These are phyloP conservation scores for Scalesia atractyloides DNA, from an alignment of 129 eudicot species.

Conservation along the genomic window DNA sequence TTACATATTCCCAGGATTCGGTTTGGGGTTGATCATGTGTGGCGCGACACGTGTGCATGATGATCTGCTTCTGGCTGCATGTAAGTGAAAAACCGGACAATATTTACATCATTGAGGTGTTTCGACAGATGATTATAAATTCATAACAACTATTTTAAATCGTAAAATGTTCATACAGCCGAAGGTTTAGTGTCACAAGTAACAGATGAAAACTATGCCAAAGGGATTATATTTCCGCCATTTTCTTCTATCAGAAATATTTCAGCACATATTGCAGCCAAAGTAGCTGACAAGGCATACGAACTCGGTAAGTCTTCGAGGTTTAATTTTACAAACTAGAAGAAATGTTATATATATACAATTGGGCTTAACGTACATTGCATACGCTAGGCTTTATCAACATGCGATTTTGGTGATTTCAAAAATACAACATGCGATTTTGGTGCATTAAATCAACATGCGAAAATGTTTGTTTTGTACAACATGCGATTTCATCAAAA, in stretches of 20 bases:
- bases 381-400: too few species aligned
- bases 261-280: constrained; percentile 78
- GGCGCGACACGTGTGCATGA: constrained; percentile 84
- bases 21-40: constrained; percentile 92
- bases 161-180: constrained; percentile 42
- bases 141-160: background rate
- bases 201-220: constrained; percentile 57
- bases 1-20: constrained; percentile 95
- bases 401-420: too few species aligned
- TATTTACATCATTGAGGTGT: background rate
- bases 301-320: constrained; percentile 61
- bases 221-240: constrained; percentile 81
- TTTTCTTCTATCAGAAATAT: constrained; percentile 68
- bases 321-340: background rate
- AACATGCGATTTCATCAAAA: too few species aligned
- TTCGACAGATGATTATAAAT: background rate
- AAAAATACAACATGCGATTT: too few species aligned
- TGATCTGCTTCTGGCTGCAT: constrained; percentile 90
- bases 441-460: too few species aligned
- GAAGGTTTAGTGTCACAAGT: constrained; percentile 88
- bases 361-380: too few species aligned
- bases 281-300: constrained; percentile 78
- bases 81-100: constrained; percentile 51
- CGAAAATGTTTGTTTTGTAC: too few species aligned
- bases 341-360: too few species aligned